phyloP scores from a whole-genome alignment of 441 rosid genomes.

The Dalechampia spathulata region DNA sequence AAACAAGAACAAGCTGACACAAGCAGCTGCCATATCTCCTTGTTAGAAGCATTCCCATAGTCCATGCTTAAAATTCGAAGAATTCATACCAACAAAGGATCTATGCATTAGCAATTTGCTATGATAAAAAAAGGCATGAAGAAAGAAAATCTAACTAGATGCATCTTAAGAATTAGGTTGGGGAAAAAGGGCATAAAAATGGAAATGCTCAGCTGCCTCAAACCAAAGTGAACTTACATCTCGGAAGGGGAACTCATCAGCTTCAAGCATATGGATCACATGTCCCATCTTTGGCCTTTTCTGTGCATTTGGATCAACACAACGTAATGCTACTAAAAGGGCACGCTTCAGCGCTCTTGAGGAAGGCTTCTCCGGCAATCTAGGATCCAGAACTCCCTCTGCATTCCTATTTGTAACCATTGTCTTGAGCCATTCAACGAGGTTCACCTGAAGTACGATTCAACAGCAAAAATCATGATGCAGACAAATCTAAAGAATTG shows the following conservation, averaged over 20 bases:
- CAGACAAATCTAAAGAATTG: neutral
- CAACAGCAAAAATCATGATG: neutral
- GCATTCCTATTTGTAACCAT: slow-evolving; percentile 54
- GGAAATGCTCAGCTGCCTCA: neutral
- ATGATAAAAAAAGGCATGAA: neutral
- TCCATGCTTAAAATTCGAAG: slow-evolving; percentile 3
- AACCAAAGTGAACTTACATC: slow-evolving; percentile 25
- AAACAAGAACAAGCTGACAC: neutral
- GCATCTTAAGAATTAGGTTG: neutral
- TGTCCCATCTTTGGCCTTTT: slow-evolving; percentile 62
- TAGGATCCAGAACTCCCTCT: slow-evolving; percentile 60
- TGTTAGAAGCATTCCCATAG: neutral
- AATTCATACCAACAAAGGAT: neutral
- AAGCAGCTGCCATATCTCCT: neutral
- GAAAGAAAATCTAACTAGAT: slow-evolving; percentile 1
- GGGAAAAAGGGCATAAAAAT: neutral
- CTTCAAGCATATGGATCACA: slow-evolving; percentile 62
- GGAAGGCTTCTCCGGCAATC: slow-evolving; percentile 47
- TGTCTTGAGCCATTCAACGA: slow-evolving; percentile 63
- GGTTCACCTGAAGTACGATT: slow-evolving; percentile 40
- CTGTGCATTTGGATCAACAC: slow-evolving; percentile 57
- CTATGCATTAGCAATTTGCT: neutral
- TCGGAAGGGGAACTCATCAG: slow-evolving; percentile 47
- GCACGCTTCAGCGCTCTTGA: slow-evolving; percentile 42
- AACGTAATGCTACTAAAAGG: slow-evolving; percentile 51